Evolutionary conservation across 768 basidiomycete genomes (phyloP).

Genomic region (Mycena floridula): DNA sequence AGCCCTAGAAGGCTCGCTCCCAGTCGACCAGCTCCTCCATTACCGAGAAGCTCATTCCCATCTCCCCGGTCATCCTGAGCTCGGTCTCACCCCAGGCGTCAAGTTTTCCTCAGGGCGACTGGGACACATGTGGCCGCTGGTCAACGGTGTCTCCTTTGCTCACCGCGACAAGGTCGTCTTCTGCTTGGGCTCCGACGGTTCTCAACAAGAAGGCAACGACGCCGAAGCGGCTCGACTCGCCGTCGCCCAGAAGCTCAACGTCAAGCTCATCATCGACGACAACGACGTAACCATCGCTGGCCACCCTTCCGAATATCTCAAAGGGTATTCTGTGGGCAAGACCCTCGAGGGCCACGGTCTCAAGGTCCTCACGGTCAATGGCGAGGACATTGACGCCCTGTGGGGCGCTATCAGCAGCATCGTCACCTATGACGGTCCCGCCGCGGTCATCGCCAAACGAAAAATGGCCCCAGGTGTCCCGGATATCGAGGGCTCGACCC

Average conservation of each 20-base stretch:
- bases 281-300: constrained; percentile 93
- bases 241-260: constrained; percentile 75
- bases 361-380: constrained; percentile 65
- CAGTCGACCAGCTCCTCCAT: constrained; percentile 72
- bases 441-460: constrained; percentile 76
- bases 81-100: constrained; percentile 87
- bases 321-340: constrained; percentile 65
- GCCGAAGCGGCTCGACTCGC: constrained; percentile 86
- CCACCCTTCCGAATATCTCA: constrained; percentile 81
- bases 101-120: constrained; percentile 93
- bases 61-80: constrained; percentile 85
- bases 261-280: constrained; percentile 85
- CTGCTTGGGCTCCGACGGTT: constrained; percentile 84
- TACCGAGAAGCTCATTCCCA: constrained; percentile 85
- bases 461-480: constrained; percentile 63
- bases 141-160: constrained; percentile 81
- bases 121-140: constrained; percentile 86
- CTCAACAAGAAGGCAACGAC: constrained; percentile 89
- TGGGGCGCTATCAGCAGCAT: constrained; percentile 60
- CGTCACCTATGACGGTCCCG: constrained; percentile 64
- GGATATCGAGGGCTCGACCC: constrained; percentile 71
- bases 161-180: constrained; percentile 74
- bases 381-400: constrained; percentile 75
- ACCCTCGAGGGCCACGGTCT: constrained; percentile 81
- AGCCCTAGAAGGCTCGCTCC: constrained; percentile 66